Base-by-base conservation (phyloP, 768 basidiomycete species). In the Trametes cingulata region DNA sequence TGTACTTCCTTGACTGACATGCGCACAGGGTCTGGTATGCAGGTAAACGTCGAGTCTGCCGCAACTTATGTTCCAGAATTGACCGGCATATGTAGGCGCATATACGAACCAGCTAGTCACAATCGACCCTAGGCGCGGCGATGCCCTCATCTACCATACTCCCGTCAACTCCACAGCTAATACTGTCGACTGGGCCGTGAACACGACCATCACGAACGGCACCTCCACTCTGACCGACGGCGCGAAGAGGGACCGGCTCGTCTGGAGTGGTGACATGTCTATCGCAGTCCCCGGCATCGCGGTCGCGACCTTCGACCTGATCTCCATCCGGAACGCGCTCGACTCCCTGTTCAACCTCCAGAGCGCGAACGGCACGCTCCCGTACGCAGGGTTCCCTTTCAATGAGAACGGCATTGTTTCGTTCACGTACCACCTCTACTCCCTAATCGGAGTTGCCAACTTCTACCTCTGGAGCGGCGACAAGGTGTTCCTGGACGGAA, bases 221-320 rank as follows among this genome's bases (percentile, higher is more conserved):
- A 55, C 52, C 12, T 63, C 61, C 37, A 37, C 51, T 10, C 39
- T 63, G 4, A 63, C 61, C 24, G 61, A 63, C 24, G 61, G 61
- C 35, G 61, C 61, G 35, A 63, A 63, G 41, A 39, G 61, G 1
- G 61, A 63, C 25, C 43, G 61, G 19, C 61, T 63, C 47, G 61
- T 63, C n/a, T 63, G 61, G 61, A 63, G 61, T 48, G 61, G 61
- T 35, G 61, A 63, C 52, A 63, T 63, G 61, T 27, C 61, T 3
- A 63, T 63, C 36, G 61, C 61, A 3, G 61, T 63, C 1, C 61
- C 61, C 3, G 61, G 61, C 41, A 63, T 63, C 40, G 61, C 56
- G 5, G 56, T 63, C 24, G 58, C 61, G 20, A 63, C 61, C 0
- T 49, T 35, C 40, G 61, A 63, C 52, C 50, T 58, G 52, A 58